These are phyloP conservation scores for Monosporascus sp. DNA, from an alignment of 2,329 filamentous ascomycete species.

Conservation along the genomic window DNA sequence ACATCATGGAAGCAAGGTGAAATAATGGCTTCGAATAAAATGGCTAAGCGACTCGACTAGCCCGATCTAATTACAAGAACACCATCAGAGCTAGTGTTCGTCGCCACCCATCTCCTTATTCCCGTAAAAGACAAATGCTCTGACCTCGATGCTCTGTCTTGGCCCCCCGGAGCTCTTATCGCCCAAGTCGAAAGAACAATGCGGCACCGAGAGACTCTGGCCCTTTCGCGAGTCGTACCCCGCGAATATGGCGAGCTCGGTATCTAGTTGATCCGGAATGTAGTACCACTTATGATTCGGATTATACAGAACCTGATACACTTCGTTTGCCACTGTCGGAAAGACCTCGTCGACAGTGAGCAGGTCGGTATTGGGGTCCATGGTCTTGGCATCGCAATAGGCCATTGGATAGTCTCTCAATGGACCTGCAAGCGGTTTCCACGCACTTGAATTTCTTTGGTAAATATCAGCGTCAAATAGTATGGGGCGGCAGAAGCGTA, in stretches of 20 bases:
- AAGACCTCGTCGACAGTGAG: constrained; percentile 15
- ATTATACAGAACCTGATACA: constrained; percentile 11
- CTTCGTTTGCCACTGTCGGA: constrained; percentile 14
- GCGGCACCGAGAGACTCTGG: constrained; percentile 11
- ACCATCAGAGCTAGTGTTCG: neutral
- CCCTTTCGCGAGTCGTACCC: constrained; percentile 10
- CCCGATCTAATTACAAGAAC: neutral
- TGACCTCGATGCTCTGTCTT: constrained; percentile 1
- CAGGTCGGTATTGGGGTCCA: constrained; percentile 10
- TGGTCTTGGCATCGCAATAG: constrained; percentile 8
- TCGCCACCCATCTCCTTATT: neutral
- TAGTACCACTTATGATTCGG: constrained; percentile 14
- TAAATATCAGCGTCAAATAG: neutral
- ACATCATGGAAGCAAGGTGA: neutral
- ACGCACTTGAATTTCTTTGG: constrained; percentile 4
- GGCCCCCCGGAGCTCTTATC: neutral
- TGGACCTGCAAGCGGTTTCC: constrained; percentile 13
- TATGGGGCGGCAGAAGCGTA: neutral
- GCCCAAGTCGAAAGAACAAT: constrained; percentile 14
- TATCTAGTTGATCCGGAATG: constrained; percentile 10
- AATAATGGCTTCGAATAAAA: neutral
- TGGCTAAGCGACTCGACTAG: neutral
- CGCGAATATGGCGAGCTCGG: constrained; percentile 11
- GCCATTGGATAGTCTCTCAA: constrained; percentile 13
- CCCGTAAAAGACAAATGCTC: constrained; percentile 3